phyloP scores from a whole-genome alignment of 1,139 yeast genomes.

The Torulaspora globosa region DNA sequence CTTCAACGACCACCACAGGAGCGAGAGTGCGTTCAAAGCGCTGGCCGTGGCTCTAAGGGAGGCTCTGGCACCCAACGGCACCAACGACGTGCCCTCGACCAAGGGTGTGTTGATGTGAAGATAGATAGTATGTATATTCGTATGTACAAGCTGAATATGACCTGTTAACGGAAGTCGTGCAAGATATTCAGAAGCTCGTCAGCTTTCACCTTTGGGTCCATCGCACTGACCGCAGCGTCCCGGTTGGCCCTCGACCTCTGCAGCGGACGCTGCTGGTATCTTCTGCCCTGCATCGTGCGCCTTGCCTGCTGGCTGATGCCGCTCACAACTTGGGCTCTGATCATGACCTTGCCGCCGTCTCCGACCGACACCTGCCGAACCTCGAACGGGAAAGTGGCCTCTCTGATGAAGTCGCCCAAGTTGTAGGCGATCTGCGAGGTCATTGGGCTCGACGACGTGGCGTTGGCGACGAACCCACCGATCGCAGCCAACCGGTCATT shows the following conservation, averaged over 20 bases:
- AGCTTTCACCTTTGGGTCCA: conserved; percentile 24
- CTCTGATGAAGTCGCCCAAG: conserved; percentile 34
- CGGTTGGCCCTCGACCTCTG: conserved; percentile 13
- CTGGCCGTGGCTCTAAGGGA: conserved; percentile 87
- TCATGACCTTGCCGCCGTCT: conserved; percentile 28
- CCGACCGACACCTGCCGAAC: conserved; percentile 29
- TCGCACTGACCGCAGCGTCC: conserved; percentile 13
- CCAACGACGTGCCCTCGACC: conserved; percentile 89
- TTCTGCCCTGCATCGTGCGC: conserved; percentile 19
- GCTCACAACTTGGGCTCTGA: conserved; percentile 27
- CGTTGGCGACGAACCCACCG: conserved; percentile 65
- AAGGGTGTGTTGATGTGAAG: conserved; percentile 70
- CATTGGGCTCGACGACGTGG: conserved; percentile 28
- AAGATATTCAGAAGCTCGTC: conserved; percentile 24
- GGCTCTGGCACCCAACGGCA: conserved; percentile 78
- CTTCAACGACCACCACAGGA: conserved; percentile 90
- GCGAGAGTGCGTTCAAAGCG: conserved; percentile 95
- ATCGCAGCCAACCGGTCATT: conserved; percentile 53
- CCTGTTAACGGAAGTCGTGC: conserved; percentile 17
- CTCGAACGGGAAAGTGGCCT: conserved; percentile 30
- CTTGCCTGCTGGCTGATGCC: conserved; percentile 22
- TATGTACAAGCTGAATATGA: conserved; percentile 7
- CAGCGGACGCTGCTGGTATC: conserved; percentile 19
- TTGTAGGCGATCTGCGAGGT: conserved; percentile 26
- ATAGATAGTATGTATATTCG: conserved; percentile 2